Conservation (phyloP, 148 eudicot genomes). For the Agrostemma githago region DNA sequence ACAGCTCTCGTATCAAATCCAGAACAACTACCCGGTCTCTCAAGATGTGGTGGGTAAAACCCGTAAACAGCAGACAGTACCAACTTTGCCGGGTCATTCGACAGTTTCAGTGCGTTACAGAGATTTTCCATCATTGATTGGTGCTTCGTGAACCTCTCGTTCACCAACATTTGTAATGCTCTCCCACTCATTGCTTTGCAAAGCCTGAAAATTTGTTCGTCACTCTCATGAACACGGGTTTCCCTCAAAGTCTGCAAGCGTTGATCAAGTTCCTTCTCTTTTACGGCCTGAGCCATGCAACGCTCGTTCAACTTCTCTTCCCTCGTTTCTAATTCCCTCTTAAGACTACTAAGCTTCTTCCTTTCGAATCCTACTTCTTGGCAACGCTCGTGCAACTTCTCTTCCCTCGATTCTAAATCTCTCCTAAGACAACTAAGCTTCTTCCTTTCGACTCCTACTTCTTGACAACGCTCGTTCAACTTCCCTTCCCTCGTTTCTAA, state of each 20-base stretch:
- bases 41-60: constrained; percentile 10
- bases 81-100: constrained; percentile 15
- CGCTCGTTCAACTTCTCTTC: constrained; percentile 2
- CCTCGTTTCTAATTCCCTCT: neutral
- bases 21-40: neutral
- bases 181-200: constrained; percentile 17
- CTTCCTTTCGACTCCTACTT: no score
- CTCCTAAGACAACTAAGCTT: neutral
- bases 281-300: neutral
- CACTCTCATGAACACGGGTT: neutral
- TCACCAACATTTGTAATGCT: constrained; percentile 8
- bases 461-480: neutral
- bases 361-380: neutral
- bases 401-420: neutral
- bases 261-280: constrained; percentile 7
- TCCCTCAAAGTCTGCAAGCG: neutral
- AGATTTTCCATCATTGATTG: neutral
- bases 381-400: neutral
- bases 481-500: constrained; percentile 11
- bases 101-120: constrained; percentile 15
- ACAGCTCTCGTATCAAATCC: constrained; percentile 13
- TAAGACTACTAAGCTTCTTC: neutral
- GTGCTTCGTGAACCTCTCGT: constrained; percentile 14
- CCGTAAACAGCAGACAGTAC: constrained; percentile 19
- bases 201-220: neutral